A percentile compares a stretch with the other conserved stretches of the same genome.
phyloP scores from a whole-genome alignment of 1,284 basidiomycete species.

The Ceratobasidium sp. region DNA sequence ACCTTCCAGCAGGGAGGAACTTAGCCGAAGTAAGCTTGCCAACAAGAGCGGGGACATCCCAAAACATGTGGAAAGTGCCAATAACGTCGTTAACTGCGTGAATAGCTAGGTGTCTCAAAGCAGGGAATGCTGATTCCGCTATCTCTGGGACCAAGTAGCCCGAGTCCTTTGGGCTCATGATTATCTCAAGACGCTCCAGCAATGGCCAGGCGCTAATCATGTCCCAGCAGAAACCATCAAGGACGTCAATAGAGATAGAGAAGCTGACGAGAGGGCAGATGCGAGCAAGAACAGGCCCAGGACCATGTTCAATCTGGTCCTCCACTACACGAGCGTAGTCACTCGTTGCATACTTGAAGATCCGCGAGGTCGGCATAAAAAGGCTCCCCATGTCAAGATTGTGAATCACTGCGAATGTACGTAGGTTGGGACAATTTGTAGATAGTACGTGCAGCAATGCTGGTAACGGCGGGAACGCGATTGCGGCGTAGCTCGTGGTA shows the following conservation, averaged over 20 bases:
- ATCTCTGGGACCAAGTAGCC: neutral
- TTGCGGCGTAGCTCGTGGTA: no score
- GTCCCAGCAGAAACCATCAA: neutral
- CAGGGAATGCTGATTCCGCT: neutral
- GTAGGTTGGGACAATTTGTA: neutral
- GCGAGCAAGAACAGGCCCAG: neutral
- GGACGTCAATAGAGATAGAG: neutral
- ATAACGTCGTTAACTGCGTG: no score
- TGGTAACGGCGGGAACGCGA: no score
- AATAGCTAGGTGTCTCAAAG: neutral
- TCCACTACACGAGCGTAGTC: neutral
- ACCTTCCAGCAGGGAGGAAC: neutral
- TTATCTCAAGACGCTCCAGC: neutral
- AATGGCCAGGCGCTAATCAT: slow-evolving; percentile 2
- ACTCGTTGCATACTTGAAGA: neutral
- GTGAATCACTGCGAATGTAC: neutral
- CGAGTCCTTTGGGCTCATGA: no score
- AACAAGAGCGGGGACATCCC: neutral
- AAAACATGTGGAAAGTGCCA: neutral
- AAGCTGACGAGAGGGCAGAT: neutral
- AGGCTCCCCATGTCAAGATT: no score
- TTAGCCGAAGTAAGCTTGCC: neutral
- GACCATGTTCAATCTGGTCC: neutral
- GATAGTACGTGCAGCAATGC: no score
- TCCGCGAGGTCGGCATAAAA: no score